Conservation (phyloP, 805 yeast species). For the Schwanniomyces yamadae region DNA sequence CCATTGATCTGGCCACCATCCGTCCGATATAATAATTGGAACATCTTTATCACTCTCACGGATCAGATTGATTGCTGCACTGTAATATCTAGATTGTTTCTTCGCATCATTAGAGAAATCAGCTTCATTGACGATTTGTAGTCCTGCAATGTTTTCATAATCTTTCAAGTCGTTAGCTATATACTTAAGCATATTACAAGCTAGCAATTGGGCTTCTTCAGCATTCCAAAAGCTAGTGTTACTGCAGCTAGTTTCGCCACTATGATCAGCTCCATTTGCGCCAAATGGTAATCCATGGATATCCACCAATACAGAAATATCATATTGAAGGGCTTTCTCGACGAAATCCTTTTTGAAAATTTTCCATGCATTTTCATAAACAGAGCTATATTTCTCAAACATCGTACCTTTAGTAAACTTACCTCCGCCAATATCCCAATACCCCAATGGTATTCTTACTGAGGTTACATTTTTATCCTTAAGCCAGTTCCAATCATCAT, state of each 20-base stretch:
- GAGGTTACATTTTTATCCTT: slow-evolving; percentile 67
- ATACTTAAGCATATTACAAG: slow-evolving; percentile 53
- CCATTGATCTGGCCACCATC: slow-evolving; percentile 90
- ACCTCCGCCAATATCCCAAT: slow-evolving; percentile 80
- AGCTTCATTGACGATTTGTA: slow-evolving; percentile 86
- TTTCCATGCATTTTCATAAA: slow-evolving; percentile 76
- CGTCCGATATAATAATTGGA: slow-evolving; percentile 85
- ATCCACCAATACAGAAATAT: slow-evolving; percentile 78
- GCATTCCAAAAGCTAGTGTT: slow-evolving; percentile 65
- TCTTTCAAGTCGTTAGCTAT: slow-evolving; percentile 58
- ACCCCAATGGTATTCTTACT: slow-evolving; percentile 86
- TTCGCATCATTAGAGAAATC: slow-evolving; percentile 54
- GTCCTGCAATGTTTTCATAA: slow-evolving; percentile 71
- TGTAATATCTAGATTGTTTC: slow-evolving; percentile 60
- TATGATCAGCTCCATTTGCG: slow-evolving; percentile 82
- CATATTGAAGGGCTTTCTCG: slow-evolving; percentile 54
- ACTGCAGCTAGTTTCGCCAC: slow-evolving; percentile 60
- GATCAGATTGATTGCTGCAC: slow-evolving; percentile 60
- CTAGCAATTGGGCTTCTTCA: slow-evolving; percentile 39
- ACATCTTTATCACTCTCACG: slow-evolving; percentile 52
- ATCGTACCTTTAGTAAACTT: slow-evolving; percentile 57
- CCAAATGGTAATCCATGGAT: slow-evolving; percentile 91
- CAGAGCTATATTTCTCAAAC: slow-evolving; percentile 50
- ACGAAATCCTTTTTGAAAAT: slow-evolving; percentile 52
- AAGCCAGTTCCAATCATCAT: slow-evolving; percentile 81